Conservation (phyloP, 192 early-diverging fungal genomes). For the Mortierella alpina region DNA sequence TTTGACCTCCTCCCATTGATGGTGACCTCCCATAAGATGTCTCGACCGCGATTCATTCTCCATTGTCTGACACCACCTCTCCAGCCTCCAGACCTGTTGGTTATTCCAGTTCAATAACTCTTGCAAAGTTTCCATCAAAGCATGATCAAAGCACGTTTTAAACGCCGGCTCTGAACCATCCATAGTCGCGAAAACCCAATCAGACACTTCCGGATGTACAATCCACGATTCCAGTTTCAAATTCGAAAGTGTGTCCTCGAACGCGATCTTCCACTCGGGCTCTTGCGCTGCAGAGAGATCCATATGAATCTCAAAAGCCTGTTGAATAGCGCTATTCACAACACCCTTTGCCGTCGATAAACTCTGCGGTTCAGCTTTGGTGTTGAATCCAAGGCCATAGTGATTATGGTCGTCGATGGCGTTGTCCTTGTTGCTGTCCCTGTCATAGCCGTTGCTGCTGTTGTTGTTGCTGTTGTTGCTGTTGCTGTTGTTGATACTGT, state of each 20-base stretch:
- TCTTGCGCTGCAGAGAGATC: constrained; percentile 11
- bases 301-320: constrained; percentile 37
- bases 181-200: constrained; percentile 30
- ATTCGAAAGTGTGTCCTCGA: constrained; percentile 28
- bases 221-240: background rate
- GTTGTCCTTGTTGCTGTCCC: too few relatives aligned
- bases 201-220: constrained; percentile 27
- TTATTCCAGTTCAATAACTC: constrained; percentile 30
- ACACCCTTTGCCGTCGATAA: background rate
- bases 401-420: background rate
- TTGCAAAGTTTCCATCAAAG: constrained; percentile 18
- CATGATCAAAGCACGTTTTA: constrained; percentile 45
- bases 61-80: constrained; percentile 8
- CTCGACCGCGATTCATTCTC: constrained; percentile 23
- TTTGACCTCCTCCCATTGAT: constrained; percentile 34
- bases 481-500: background rate
- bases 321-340: constrained; percentile 26
- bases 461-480: background rate
- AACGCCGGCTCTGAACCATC: constrained; percentile 12
- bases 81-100: constrained; percentile 13
- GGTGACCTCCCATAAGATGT: background rate
- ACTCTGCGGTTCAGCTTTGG: background rate
- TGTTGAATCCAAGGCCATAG: too few relatives aligned
- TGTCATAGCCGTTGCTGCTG: background rate
- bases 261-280: constrained; percentile 17